These are phyloP conservation scores for Posidonia australis DNA, from an alignment of 106 monocot genomes.

Conservation along the genomic window DNA sequence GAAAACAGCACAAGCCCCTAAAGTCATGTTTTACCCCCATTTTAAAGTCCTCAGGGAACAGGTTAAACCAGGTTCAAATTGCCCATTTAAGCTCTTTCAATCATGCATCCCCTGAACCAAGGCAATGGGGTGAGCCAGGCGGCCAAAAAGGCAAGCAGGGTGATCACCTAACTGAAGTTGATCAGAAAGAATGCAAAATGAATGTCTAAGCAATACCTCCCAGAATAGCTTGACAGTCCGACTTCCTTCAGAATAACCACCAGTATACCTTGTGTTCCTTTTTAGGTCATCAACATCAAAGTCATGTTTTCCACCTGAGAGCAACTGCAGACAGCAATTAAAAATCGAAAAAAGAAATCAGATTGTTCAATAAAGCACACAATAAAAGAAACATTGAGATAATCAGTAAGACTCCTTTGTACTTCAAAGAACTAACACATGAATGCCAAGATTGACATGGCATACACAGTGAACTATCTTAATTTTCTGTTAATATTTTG, in stretches of 20 bases:
- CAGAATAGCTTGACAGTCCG: conserved; percentile 85
- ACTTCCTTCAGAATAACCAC: conserved; percentile 90
- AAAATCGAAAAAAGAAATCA: conserved; percentile 4
- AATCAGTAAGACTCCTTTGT: background rate
- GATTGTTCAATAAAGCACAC: background rate
- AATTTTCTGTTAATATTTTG: too few species aligned
- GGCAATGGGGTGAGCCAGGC: too few species aligned
- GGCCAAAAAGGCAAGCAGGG: too few species aligned
- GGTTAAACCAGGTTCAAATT: too few species aligned
- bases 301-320: conserved; percentile 87
- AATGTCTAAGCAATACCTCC: conserved; percentile 53
- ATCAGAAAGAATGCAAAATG: background rate
- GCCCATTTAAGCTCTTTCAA: too few species aligned
- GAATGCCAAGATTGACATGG: too few species aligned
- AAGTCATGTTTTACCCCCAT: too few species aligned
- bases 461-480: too few species aligned
- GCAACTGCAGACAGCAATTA: conserved; percentile 41
- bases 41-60: too few species aligned
- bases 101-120: too few species aligned
- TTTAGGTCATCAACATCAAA: conserved; percentile 82
- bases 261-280: conserved; percentile 72
- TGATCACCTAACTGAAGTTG: background rate
- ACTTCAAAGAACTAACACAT: too few species aligned
- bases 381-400: background rate
- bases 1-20: too few species aligned